Evolutionary conservation across 495 filamentous ascomycete genomes (phyloP).

Genomic region (Aspergillus mulundensis): DNA sequence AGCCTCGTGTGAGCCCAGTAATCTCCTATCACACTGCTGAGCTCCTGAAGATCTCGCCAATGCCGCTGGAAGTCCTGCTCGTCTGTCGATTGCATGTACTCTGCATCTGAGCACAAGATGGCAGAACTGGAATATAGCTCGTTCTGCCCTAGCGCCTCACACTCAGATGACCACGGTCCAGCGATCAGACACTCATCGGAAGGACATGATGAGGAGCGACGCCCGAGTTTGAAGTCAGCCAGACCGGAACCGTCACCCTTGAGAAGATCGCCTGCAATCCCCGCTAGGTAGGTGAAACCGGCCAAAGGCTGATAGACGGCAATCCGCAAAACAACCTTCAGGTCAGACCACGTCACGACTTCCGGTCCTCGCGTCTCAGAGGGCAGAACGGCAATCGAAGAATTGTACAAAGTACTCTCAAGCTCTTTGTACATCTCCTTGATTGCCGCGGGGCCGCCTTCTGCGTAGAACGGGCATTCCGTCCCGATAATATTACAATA

Average conservation of each 20-base stretch:
- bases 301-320: constrained; percentile 55
- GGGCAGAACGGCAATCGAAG: constrained; percentile 44
- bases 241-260: constrained; percentile 50
- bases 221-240: constrained; percentile 42
- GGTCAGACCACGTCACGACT: constrained; percentile 40
- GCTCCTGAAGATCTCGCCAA: constrained; percentile 38
- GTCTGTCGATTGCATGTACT: constrained; percentile 36
- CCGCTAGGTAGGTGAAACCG: constrained; percentile 54
- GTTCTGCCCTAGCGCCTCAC: constrained; percentile 38
- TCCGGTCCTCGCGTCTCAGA: constrained; percentile 34
- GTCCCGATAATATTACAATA: constrained; percentile 46
- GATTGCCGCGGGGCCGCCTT: constrained; percentile 35
- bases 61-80: constrained; percentile 43
- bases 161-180: constrained; percentile 40
- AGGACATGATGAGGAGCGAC: constrained; percentile 31
- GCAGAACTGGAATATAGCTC: constrained; percentile 43
- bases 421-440: constrained; percentile 36
- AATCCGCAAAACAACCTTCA: constrained; percentile 29
- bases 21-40: constrained; percentile 51
- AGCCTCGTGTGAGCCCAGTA: constrained; percentile 56
- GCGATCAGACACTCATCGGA: constrained; percentile 33
- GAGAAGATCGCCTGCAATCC: constrained; percentile 50
- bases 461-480: constrained; percentile 41
- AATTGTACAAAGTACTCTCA: constrained; percentile 34
- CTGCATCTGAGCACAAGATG: constrained; percentile 62